phyloP scores from a whole-genome alignment of 768 basidiomycete genomes.

The Lactifluus hygrophoroides region DNA sequence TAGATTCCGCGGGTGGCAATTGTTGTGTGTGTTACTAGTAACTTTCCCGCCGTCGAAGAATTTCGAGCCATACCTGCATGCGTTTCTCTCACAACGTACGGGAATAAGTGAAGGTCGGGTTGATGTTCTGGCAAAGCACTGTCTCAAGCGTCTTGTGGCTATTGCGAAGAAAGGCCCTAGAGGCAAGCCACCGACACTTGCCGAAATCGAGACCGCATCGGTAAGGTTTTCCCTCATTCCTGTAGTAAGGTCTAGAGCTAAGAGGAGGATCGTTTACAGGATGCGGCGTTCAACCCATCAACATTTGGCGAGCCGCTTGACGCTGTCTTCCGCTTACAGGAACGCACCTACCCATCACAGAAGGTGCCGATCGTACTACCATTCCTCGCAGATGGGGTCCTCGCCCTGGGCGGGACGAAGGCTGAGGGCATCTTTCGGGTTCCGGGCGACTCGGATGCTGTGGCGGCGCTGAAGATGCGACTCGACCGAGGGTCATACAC shows the following conservation, averaged over 20 bases:
- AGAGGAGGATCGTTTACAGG: constrained; percentile 34
- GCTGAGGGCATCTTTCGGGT: constrained; percentile 90
- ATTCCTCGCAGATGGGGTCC: constrained; percentile 86
- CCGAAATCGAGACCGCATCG: constrained; percentile 89
- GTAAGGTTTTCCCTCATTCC: constrained; percentile 31
- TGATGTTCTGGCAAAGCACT: constrained; percentile 87
- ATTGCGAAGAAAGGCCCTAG: constrained; percentile 80
- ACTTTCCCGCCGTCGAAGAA: constrained; percentile 92
- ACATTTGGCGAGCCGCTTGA: constrained; percentile 89
- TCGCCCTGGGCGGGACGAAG: constrained; percentile 78
- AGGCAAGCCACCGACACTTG: constrained; percentile 70
- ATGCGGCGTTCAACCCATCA: constrained; percentile 91
- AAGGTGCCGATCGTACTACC: constrained; percentile 90
- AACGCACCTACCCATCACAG: constrained; percentile 74
- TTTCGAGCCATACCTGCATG: constrained; percentile 75
- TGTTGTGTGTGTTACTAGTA: constrained; percentile 82
- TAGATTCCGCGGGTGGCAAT: constrained; percentile 86
- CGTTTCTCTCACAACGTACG: constrained; percentile 69
- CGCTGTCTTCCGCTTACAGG: constrained; percentile 74
- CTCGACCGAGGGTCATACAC: constrained; percentile 91
- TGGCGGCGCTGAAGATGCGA: constrained; percentile 80
- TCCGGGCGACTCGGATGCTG: constrained; percentile 82
- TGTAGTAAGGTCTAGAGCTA: neutral
- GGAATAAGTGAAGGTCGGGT: constrained; percentile 64
- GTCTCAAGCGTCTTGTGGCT: constrained; percentile 63